Evolutionary conservation across 192 early-diverging fungal species (phyloP), one percentile per base, ranked within the genome.

Genomic region (Gaertneriomyces semiglobifer): DNA sequence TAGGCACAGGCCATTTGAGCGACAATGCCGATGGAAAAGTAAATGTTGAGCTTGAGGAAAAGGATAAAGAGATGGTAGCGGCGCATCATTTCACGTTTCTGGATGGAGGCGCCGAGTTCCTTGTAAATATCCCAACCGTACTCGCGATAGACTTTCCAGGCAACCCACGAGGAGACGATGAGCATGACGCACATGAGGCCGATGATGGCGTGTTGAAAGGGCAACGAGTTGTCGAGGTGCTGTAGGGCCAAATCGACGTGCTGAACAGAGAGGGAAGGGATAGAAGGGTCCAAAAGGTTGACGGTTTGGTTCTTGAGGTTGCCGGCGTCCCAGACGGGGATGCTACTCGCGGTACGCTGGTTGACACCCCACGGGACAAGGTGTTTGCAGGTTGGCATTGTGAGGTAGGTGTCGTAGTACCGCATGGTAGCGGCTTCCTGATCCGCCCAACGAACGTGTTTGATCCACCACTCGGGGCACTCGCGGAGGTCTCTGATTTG

Each of bases 51-150:
- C 53, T 80, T 80, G 50, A 80, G 66, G 6, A 80, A 57, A 9
- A 80, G 46, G 12, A 80, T 53, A 47, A 80, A 80, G 33, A 75
- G 47, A 45, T 80, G 79, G 66, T 73, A 67, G 41, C 58, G 62
- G 46, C 72, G 68, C 0, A 80, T 54, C 11, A 74, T 20, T 68
- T 74, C 55, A 63, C 70, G 64, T 48, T 74, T 65, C 14, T 54
- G 20, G 33, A 79, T 50, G 55, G 71, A 72, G 25, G 78, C 78
- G 6, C 82, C 82, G 46, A 84, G 70, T 50, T 78, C 63, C 64
- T 84, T 84, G 67, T 74, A 84, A 45, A 79, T 80, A 47, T 70
- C 76, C 82, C 82, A 84, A 16, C 82, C 82, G 78, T 78, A 84
- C 46, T 78, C 77, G 6, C 70, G 55, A 57, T 82, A 81, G 2